These are phyloP conservation scores for Boletellus ananiceps DNA, from an alignment of 768 basidiomycete species.

Conservation along the genomic window DNA sequence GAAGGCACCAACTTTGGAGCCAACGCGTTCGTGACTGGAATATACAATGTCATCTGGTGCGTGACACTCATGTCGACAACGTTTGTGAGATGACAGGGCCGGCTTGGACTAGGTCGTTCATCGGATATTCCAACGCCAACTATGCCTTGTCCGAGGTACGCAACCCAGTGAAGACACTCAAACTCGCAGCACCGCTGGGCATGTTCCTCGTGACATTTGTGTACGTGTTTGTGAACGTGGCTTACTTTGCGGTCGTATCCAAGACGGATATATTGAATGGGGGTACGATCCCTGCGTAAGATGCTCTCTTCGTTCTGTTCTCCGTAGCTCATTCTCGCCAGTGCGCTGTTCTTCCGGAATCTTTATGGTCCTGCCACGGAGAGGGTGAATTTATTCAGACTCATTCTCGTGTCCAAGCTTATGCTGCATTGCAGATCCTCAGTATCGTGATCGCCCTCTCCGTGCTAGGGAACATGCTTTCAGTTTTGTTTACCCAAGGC, in stretches of 20 bases:
- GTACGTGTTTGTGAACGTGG: slow-evolving; percentile 64
- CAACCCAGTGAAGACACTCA: slow-evolving; percentile 68
- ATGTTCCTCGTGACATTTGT: slow-evolving; percentile 54
- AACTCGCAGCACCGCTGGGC: slow-evolving; percentile 63
- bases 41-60: slow-evolving; percentile 71
- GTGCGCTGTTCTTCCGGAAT: slow-evolving; percentile 71
- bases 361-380: slow-evolving; percentile 61
- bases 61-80: background rate
- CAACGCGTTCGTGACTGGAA: slow-evolving; percentile 59
- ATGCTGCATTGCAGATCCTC: slow-evolving; percentile 39
- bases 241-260: slow-evolving; percentile 71
- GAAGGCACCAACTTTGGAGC: slow-evolving; percentile 50
- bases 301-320: background rate
- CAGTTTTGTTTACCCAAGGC: slow-evolving; percentile 62
- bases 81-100: background rate
- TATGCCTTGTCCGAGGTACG: slow-evolving; percentile 68
- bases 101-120: slow-evolving; percentile 50
- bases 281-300: slow-evolving; percentile 64
- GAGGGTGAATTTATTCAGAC: slow-evolving; percentile 35
- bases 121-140: slow-evolving; percentile 72
- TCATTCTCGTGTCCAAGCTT: background rate
- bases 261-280: slow-evolving; percentile 65
- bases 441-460: slow-evolving; percentile 62
- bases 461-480: slow-evolving; percentile 58
- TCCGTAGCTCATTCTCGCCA: slow-evolving; percentile 16